A percentile compares a stretch with the other conserved stretches of the same genome.
Evolutionary conservation across 192 early-diverging fungal species (phyloP).

Genomic region (Neocallimastix lanati): DNA sequence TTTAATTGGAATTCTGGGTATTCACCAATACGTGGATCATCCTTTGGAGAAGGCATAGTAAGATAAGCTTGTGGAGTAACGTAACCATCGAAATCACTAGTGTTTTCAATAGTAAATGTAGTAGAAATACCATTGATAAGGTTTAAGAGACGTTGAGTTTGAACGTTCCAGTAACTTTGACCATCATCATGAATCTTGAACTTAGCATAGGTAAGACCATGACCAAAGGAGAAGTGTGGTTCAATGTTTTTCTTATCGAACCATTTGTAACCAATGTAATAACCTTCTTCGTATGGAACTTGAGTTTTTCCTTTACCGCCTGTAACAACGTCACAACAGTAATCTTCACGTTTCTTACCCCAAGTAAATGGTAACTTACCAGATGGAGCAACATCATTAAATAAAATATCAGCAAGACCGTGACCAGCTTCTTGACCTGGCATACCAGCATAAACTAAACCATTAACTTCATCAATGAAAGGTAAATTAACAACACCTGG

Average conservation of each 20-base stretch:
- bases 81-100: neutral
- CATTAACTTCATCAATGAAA: slow-evolving; percentile 19
- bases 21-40: neutral
- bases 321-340: neutral
- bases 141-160: neutral
- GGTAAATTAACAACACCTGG: slow-evolving; percentile 24
- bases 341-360: neutral
- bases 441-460: slow-evolving; percentile 29
- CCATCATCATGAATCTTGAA: neutral
- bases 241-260: neutral
- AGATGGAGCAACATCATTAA: slow-evolving; percentile 44
- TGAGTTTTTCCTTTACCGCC: neutral
- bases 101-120: neutral
- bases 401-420: slow-evolving; percentile 44
- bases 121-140: neutral
- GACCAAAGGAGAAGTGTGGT: neutral
- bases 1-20: neutral
- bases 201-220: neutral
- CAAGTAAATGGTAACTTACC: slow-evolving; percentile 43
- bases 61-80: neutral
- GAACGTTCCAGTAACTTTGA: neutral
- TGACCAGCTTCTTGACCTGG: slow-evolving; percentile 53
- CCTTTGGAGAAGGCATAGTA: neutral
- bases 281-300: neutral
- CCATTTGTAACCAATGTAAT: neutral